Conservation (phyloP, 1,284 basidiomycete genomes). For the Sporisorium scitamineum region DNA sequence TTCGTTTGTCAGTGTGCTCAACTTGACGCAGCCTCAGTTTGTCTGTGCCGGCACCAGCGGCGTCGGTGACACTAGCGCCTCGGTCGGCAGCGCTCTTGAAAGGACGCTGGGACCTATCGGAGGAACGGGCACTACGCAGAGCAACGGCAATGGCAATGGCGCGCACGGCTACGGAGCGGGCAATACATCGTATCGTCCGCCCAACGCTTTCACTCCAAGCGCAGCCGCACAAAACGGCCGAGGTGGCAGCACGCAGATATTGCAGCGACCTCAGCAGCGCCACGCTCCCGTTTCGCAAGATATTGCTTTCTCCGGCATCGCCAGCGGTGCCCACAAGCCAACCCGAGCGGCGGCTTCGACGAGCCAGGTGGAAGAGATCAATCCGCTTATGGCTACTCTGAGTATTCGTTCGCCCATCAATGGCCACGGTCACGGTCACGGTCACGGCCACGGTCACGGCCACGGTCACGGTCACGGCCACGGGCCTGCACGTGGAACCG, state of each 20-base stretch:
- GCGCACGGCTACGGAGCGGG: slow-evolving; percentile 36
- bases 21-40: slow-evolving; percentile 65
- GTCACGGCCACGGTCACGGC: slow-evolving; percentile 8
- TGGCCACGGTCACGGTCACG: slow-evolving; percentile 17
- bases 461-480: slow-evolving; percentile 20
- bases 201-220: slow-evolving; percentile 45
- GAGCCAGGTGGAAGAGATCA: slow-evolving; percentile 37
- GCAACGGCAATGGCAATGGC: slow-evolving; percentile 34
- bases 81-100: slow-evolving; percentile 49
- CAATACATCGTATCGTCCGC: slow-evolving; percentile 37
- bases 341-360: slow-evolving; percentile 24
- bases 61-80: slow-evolving; percentile 39
- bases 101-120: slow-evolving; percentile 52
- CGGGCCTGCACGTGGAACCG: slow-evolving; percentile 16
- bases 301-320: slow-evolving; percentile 52
- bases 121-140: slow-evolving; percentile 29
- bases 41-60: slow-evolving; percentile 43
- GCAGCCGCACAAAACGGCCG: slow-evolving; percentile 27
- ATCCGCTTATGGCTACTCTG: slow-evolving; percentile 52
- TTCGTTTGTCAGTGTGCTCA: slow-evolving; percentile 59
- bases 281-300: slow-evolving; percentile 43
- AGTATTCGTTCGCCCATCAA: slow-evolving; percentile 41
- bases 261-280: slow-evolving; percentile 42
- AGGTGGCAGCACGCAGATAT: slow-evolving; percentile 37
- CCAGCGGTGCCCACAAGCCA: slow-evolving; percentile 47